phyloP scores from a whole-genome alignment of 495 filamentous ascomycete species.

The Talaromyces stipitatus region DNA sequence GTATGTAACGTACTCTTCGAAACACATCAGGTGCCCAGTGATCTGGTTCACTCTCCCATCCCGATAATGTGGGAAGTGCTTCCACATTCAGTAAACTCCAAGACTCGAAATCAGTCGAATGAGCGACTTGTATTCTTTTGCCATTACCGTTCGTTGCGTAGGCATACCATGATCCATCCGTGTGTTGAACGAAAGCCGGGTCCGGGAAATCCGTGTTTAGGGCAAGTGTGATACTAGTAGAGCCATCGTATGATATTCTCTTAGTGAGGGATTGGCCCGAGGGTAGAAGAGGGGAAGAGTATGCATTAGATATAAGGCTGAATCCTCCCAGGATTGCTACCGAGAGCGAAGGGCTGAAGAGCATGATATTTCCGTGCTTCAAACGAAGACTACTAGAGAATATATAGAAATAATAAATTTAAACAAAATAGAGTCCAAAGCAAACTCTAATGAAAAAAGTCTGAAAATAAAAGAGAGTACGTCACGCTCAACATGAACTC shows the following conservation, averaged over 20 bases:
- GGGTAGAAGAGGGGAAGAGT: background rate
- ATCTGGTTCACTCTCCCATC: constrained; percentile 23
- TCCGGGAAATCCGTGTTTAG: constrained; percentile 30
- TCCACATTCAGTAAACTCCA: constrained; percentile 32
- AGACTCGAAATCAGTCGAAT: constrained; percentile 22
- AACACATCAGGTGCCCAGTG: constrained; percentile 38
- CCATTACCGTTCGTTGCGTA: constrained; percentile 31
- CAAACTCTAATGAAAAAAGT: too few species aligned
- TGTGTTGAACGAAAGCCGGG: constrained; percentile 24
- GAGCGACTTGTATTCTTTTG: constrained; percentile 27
- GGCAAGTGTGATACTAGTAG: constrained; percentile 18
- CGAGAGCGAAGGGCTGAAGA: background rate
- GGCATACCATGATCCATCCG: constrained; percentile 30
- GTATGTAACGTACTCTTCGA: constrained; percentile 19
- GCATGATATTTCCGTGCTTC: background rate
- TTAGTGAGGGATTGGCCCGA: background rate
- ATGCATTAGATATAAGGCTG: background rate
- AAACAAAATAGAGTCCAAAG: background rate
- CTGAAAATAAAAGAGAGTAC: background rate
- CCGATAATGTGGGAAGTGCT: constrained; percentile 24
- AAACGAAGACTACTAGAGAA: background rate
- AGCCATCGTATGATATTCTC: background rate
- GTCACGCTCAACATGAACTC: background rate
- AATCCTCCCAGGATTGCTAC: background rate
- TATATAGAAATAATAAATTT: background rate